Evolutionary conservation across 257 asterid species (phyloP).

Genomic region (Solanum medicagineum): DNA sequence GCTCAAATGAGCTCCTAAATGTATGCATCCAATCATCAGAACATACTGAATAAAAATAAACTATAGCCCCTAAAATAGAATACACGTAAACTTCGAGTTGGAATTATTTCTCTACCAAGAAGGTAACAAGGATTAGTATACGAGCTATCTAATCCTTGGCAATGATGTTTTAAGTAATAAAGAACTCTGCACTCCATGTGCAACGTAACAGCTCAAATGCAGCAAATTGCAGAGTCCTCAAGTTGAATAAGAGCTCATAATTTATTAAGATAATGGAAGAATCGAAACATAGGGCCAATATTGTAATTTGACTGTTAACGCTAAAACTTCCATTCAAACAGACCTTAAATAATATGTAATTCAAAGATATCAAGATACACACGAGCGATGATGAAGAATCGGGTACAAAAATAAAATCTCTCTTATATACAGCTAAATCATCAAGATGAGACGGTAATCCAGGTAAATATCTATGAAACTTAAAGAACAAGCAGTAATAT

Average conservation of each 20-base stretch:
- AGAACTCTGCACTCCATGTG: neutral
- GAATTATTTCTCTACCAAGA: neutral
- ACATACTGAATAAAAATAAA: neutral
- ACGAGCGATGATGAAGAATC: neutral
- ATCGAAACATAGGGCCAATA: neutral
- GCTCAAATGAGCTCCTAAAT: neutral
- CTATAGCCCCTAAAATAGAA: neutral
- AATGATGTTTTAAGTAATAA: neutral
- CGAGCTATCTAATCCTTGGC: neutral
- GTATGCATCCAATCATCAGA: neutral
- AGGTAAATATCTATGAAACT: neutral
- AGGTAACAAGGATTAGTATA: neutral
- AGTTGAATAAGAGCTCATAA: neutral
- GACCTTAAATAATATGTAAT: neutral
- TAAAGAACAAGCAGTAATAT: neutral
- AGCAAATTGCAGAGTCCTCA: neutral
- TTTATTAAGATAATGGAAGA: neutral
- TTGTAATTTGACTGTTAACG: neutral
- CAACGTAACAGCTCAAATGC: neutral
- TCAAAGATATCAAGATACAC: neutral
- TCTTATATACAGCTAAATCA: neutral
- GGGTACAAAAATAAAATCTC: neutral
- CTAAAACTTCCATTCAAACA: neutral
- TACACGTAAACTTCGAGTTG: neutral
- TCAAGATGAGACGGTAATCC: neutral